These are phyloP conservation scores for Curvularia sp. DNA, from an alignment of 2,329 filamentous ascomycete species.

Conservation along the genomic window DNA sequence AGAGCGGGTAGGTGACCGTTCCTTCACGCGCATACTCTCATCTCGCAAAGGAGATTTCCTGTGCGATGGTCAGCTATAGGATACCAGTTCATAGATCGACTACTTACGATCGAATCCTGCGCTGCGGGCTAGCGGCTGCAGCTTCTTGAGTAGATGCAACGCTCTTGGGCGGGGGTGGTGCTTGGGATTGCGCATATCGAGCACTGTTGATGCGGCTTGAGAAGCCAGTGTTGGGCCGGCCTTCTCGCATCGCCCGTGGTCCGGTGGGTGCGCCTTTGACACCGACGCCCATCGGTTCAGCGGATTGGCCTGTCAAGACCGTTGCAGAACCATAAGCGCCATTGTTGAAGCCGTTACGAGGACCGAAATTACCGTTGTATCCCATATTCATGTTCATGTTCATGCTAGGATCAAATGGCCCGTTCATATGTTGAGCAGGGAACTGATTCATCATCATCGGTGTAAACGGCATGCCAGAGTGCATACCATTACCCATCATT, in stretches of 20 bases:
- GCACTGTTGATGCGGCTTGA: slow-evolving; percentile 61
- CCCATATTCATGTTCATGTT: slow-evolving; percentile 54
- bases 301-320: slow-evolving; percentile 42
- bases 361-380: slow-evolving; percentile 48
- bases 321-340: slow-evolving; percentile 48
- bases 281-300: slow-evolving; percentile 61
- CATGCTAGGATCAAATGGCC: slow-evolving; percentile 49
- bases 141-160: slow-evolving; percentile 30
- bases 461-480: slow-evolving; percentile 30
- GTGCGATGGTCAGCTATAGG: slow-evolving; percentile 13
- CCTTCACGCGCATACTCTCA: slow-evolving; percentile 41
- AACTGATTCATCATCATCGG: slow-evolving; percentile 53
- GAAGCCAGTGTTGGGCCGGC: slow-evolving; percentile 80
- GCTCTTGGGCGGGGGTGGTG: slow-evolving; percentile 26
- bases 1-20: slow-evolving; percentile 53
- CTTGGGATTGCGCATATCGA: slow-evolving; percentile 34
- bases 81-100: neutral
- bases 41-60: slow-evolving; percentile 46
- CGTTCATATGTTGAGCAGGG: slow-evolving; percentile 59
- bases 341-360: slow-evolving; percentile 55
- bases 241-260: slow-evolving; percentile 92
- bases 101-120: slow-evolving; percentile 43
- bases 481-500: slow-evolving; percentile 42
- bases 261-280: slow-evolving; percentile 81
- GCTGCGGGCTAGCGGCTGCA: slow-evolving; percentile 34